Evolutionary conservation across 2,329 filamentous ascomycete genomes (phyloP), one percentile per base, ranked within the genome.

Genomic region (Cercospora sp.): DNA sequence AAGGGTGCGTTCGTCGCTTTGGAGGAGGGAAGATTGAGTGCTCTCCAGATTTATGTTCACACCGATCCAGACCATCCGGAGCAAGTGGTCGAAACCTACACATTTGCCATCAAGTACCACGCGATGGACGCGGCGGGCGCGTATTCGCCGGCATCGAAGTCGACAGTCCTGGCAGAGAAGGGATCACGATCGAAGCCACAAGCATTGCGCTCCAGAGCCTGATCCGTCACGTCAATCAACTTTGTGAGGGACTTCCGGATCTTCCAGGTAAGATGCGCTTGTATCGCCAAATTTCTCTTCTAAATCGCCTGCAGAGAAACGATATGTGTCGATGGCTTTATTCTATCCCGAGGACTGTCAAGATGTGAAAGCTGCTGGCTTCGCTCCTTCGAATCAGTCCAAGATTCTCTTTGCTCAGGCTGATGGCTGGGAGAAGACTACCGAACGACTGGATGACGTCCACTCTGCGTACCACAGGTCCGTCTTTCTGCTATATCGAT

Each of bases 61-160:
- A 77, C 80, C 32, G 77, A 82, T 68, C 77, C 77, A 21, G 71
- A 79, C 18, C 66, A 76, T 5, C 72, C 74, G 2, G 60, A 73
- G 37, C 69, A 74, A 61, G 79, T 85, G n/a, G 60, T 85, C 10
- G 84, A 86, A 73, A 80, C 79, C 4, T 86, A 85, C 73, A 83
- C 80, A 1, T 85, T 85, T 70, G 80, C 78, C 5, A 82, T 86
- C 73, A 79, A 80, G 21, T 85, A 85, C 69, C 66, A 65, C 13
- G 30, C 12, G 61, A 65, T 10, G 64, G 30, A 2, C 30, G 67
- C 30, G 65, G 70, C n/a, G 69, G 55, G 21, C 71, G 61, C 10
- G 40, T 53, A 66, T 71, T 69, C 60, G 73, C 66, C 65, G 76
- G 63, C 10, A 68, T 75, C 49, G 77, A 72, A 66, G 74, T 77